Base-by-base conservation (phyloP, 2,329 filamentous ascomycete species). In the Taxawa tesnikishii region DNA sequence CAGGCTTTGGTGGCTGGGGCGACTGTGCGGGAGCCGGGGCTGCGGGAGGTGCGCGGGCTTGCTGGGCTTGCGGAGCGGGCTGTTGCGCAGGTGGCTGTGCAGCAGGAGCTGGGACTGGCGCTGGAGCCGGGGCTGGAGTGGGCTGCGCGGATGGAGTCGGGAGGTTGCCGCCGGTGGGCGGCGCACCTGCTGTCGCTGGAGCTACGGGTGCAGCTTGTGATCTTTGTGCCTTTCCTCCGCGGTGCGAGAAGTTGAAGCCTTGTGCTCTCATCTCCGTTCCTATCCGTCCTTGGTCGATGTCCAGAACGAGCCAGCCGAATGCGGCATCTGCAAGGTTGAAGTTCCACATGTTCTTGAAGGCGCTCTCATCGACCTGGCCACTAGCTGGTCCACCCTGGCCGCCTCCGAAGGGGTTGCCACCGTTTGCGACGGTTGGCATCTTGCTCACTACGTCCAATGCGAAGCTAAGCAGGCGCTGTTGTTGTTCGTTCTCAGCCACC, bases 331-430 rank as follows among this genome's bases (percentile, higher is more conserved):
- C 90, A 43, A 98, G 62, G 58, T 96, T 96, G 63, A 98, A 98
- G 60, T 98, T 98, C 90, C 90, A 98, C 90, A 96, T 96, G 56
- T 98, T 98, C 68, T 98, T 98, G 72, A 98, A 98, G 2, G 90
- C 90, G 49, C 87, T 94, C 65, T 98, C 90, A 42, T 98, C 90
- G 12, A 98, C 85, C 50, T 93, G 83, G 18, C 90, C 90, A 31
- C 83, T 78, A 36, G 74, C 71, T 32, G 68, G 76, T 24, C 79
- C 81, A 30, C 76, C 74, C 32, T 78, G 73, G 17, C 83, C 83
- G 10, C 88, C 88, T 27, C 90, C 90, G 50, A 98, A 98, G 5
- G 90, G 90, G 55, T 96, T 96, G 14, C 90, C 90, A 34, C 90
- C 90, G 39, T 88, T 92, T 23, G 90, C 90, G 21, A 85, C 87